Base-by-base conservation (phyloP, 129 eudicot species). In the Pulicaria dysenterica region DNA sequence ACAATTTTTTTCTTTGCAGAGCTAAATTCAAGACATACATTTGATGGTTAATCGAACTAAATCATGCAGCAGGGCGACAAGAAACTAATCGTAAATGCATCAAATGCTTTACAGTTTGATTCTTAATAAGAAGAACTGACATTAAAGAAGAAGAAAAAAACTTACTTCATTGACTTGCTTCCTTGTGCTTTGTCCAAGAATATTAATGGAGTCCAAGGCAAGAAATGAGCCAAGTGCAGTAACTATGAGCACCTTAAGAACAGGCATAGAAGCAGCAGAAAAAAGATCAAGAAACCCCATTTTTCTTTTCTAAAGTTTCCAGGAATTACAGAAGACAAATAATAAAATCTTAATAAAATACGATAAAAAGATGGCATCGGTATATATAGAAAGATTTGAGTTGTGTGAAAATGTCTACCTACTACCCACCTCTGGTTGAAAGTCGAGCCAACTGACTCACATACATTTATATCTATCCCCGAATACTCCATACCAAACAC, bases 161-260 rank as follows among this genome's bases (percentile, higher is more conserved):
- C 85, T 74, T 81, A 84, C 96, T 53, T 82, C 75, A 60, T 92
- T 89, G 73, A 86, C 56, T 61, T 89, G 89, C 60, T 84, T 81
- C 61, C 87, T 65, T 11, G 91, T 81, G 74, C 67, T 84, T 40
- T 81, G 83, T 3, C 92, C 89, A 10, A 94, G 55, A 51, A 94
- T 60, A 63, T 86, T 73, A 49, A 94, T 59, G 6, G 56, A 74
- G 37, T 90, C 90, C 3, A 90, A 49, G 2, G 98, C 96, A 64
- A 94, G 89, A 69, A 78, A 79, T 4, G 83, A 84, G 4, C 98
- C 96, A 57, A 94, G 73, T 40, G 84, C 96, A 58, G 95, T 90
- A 43, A 90, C 73, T 47, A 94, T 56, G 51, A 94, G 91, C 58
- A 90, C 89, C 81, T 94, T 90, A 46, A 94, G 62, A 63, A 94